These are phyloP conservation scores for Catharanthus roseus DNA, from an alignment of 257 asterid genomes.

Conservation along the genomic window DNA sequence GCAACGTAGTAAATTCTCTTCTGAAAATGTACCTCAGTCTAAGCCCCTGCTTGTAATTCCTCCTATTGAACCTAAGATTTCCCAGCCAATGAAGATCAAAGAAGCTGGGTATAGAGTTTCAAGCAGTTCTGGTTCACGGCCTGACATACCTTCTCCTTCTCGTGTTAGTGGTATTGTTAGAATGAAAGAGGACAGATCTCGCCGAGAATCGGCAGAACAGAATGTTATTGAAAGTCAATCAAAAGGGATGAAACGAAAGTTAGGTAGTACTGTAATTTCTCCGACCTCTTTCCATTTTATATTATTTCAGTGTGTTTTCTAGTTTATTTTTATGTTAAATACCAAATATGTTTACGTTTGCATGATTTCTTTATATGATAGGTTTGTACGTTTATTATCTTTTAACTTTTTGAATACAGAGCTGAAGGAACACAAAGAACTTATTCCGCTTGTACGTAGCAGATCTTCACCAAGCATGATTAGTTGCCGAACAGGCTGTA, in stretches of 20 bases:
- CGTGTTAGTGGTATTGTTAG: slow-evolving; percentile 17
- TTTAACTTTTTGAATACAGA: slow-evolving; percentile 25
- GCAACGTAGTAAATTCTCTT: slow-evolving; percentile 10
- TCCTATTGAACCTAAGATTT: slow-evolving; percentile 22
- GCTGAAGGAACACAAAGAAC: slow-evolving; percentile 37
- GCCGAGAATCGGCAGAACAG: slow-evolving; percentile 16
- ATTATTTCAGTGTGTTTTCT: slow-evolving; percentile 1
- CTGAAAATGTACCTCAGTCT: slow-evolving; percentile 23
- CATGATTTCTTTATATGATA: background rate
- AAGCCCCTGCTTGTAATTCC: slow-evolving; percentile 32
- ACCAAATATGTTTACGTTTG: background rate
- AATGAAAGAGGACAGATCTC: slow-evolving; percentile 24
- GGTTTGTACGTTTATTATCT: background rate
- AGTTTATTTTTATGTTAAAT: background rate
- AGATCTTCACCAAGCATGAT: slow-evolving; percentile 28
- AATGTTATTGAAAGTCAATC: slow-evolving; percentile 27
- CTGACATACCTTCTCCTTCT: slow-evolving; percentile 17
- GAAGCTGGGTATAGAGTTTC: slow-evolving; percentile 26
- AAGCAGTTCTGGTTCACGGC: slow-evolving; percentile 25
- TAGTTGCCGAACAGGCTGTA: slow-evolving; percentile 32
- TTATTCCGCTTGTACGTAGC: slow-evolving; percentile 28
- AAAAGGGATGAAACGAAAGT: slow-evolving; percentile 32
- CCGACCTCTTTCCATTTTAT: background rate
- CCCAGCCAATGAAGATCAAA: slow-evolving; percentile 25
- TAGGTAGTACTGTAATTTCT: slow-evolving; percentile 24